Base-by-base conservation (phyloP, 163 green algal genomes). In the Chloromonas sp. region DNA sequence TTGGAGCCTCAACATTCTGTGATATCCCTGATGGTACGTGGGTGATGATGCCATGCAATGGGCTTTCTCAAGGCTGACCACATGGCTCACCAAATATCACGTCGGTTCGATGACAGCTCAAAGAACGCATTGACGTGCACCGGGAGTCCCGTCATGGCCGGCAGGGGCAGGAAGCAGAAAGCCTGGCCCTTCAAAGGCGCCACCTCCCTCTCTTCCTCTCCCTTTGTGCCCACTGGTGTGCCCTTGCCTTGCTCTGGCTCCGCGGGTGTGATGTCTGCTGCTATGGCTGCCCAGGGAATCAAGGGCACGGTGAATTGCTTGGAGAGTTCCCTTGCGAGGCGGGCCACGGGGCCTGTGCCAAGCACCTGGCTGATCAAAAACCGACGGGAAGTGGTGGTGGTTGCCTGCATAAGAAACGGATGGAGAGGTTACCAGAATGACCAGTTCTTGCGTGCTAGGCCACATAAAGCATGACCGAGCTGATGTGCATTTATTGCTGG, bases 91-190 rank as follows among this genome's bases (percentile, higher is more conserved):
- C 92, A 95, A 57, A 95, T 89, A 82, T 94, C 91, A 8, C 92
- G 82, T 2, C 91, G 85, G 85, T 95, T 94, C 81, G 80, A 89
- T 60, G 85, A 91, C 11, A 95, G 88, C 87, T 95, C 92, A 84
- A 95, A 95, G 86, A 90, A 94, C 57, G 85, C 92, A 84, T 95
- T 95, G 81, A 96, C 87, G 76, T 95, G 92, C 3, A 95, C 89
- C 3, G 92, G 92, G 78, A 96, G 89, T 11, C 88, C 87, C 0
- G 89, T 94, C 0, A 58, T 15, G 59, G 91, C 84, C 2, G 93
- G 93, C 58, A 96, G 91, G 2, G 93, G 93, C 81, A 96, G 88
- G 86, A 96, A 96, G 85, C 91, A 95, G 86, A 95, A 96, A 0
- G 92, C 93, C 60, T 85, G 89, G 36, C 92, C 92, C 15, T 61